Base-by-base conservation (phyloP, 345 rosid species). In the Anacardium occidentale region DNA sequence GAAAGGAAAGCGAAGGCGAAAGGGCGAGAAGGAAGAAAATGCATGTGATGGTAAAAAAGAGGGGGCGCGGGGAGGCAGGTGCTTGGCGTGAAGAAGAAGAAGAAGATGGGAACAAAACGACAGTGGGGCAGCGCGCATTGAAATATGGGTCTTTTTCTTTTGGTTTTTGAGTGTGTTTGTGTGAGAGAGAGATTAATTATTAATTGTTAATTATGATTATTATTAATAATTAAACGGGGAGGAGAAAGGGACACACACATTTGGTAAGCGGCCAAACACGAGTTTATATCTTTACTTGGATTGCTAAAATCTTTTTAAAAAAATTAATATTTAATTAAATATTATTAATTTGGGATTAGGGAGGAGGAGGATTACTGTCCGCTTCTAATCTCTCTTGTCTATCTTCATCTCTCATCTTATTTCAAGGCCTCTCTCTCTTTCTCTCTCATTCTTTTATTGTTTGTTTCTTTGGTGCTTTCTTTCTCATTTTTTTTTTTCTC, bases 51-150 rank as follows among this genome's bases (percentile, higher is more conserved):
- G 40, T 67, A 15, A 61, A 25, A 52, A 40, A 29, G 32, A 29
- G 32, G 3, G 32, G 32, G 32, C n/a, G 8, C 59, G 45, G 48
- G 5, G 37, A 5, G 71, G 78, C 76, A 53, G 74, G 81, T 70
- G 80, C 76, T 78, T 78, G 84, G 79, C 84, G 85, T 76, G 87
- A 78, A 50, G 32, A 29, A 29, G 32, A 29, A 29, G 32, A 29
- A 29, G 69, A 50, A 63, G 82, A 78, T 82, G 81, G 77, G 72
- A 77, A 83, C 75, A 57, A 66, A 63, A 52, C 58, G 53, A 42
- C 50, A 17, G 78, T 52, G 74, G 80, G 75, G 66, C 72, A 59
- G 58, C 60, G 77, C 72, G 75, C 81, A 68, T 83, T 74, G 85
- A 76, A 55, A 68, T 69, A 71, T 11, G 77, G 59, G 81, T 73